phyloP scores from a whole-genome alignment of 176 grass and related monocot species.

The Saccharum spontaneum region DNA sequence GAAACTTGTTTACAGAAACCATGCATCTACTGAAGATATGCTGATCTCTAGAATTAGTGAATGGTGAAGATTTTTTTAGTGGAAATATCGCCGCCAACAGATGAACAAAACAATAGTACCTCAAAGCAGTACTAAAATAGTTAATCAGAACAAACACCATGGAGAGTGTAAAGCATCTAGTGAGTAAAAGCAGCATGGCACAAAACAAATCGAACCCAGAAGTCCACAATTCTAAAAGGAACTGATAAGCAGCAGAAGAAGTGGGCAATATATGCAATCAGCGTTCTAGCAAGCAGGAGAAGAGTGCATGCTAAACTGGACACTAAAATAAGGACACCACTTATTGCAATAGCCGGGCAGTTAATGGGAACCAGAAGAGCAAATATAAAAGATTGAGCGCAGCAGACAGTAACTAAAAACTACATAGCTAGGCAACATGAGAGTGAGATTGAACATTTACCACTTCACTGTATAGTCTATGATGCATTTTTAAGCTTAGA shows the following conservation, averaged over 20 bases:
- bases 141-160: not conserved
- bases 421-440: not conserved
- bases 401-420: not conserved
- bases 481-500: not conserved
- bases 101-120: not conserved
- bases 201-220: not conserved
- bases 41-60: not conserved
- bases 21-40: not conserved
- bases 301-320: not conserved
- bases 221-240: not conserved
- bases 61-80: not conserved
- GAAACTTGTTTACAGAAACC: not conserved
- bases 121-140: not conserved
- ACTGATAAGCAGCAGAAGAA: not conserved
- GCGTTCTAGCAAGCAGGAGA: not conserved
- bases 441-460: not conserved
- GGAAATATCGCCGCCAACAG: not conserved
- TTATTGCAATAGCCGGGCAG: not conserved
- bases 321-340: not conserved
- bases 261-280: not conserved
- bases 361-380: too few relatives aligned
- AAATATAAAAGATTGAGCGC: too few relatives aligned
- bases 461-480: not conserved
- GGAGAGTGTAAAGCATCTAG: not conserved
- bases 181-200: not conserved